Base-by-base conservation (phyloP, 768 basidiomycete species). In the Termitomyces bulborhizus region DNA sequence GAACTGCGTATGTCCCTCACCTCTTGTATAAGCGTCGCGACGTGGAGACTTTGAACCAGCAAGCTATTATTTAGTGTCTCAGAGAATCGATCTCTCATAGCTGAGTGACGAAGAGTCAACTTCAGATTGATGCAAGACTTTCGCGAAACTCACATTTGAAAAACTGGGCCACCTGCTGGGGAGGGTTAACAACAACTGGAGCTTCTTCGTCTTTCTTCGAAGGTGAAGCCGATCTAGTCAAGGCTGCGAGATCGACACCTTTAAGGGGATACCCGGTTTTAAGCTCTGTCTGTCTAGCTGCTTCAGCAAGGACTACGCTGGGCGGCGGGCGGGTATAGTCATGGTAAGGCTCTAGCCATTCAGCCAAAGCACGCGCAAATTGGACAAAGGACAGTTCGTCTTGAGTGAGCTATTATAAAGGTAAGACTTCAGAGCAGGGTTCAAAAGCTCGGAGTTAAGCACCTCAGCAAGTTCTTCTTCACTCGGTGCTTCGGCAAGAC, bases 291-390 rank as follows among this genome's bases (percentile, higher is more conserved):
- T 84, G 81, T 60, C 83, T 90, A 6, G 86, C 80, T 32, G 85
- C 86, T 66, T 90, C 90, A 6, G 86, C 87, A 24, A 90, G 71
- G 32, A 90, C 88, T 15, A 80, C 78, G 6, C 80, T 69, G 2
- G 88, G 81, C 18, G 83, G 84, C 4, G 88, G 90, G 2, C 90
- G 85, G 34, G 82, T 74, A 62, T 88, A 72, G 55, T 88, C 76
- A 59, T 93, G 89, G 66, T 88, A 84, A 6, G 86, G 86, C 56
- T 82, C 86, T 15, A 93, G 74, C 90, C 90, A 93, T 50, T 83
- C 78, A 31, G 85, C 80, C 45, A 91, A 70, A 15, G 81, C 78
- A 36, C 71, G 74, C 11, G 81, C 78, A 68, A 81, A 91, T 26
- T 84, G 73, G 44, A 84, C 70, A 40, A 90, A 74, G 34, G 69